Evolutionary conservation across 768 basidiomycete species (phyloP).

Genomic region (Podaxis sp.): DNA sequence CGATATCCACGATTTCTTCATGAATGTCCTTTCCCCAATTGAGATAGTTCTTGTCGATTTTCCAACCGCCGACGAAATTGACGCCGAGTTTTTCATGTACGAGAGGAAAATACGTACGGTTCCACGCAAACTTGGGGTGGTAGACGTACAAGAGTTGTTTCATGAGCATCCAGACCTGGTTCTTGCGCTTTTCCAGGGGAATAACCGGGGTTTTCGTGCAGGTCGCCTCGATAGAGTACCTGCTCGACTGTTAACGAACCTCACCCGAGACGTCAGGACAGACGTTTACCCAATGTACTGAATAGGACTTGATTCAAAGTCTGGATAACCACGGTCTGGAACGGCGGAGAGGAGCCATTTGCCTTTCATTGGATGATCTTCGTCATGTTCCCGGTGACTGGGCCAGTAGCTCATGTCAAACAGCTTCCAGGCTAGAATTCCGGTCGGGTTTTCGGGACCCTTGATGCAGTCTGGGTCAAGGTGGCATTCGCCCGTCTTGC

Average conservation of each 20-base stretch:
- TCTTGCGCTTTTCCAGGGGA: slow-evolving; percentile 25
- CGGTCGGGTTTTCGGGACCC: slow-evolving; percentile 26
- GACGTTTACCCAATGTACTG: slow-evolving; percentile 25
- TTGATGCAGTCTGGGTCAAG: slow-evolving; percentile 28
- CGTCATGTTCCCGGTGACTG: not conserved
- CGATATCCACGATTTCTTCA: slow-evolving; percentile 24
- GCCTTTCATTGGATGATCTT: slow-evolving; percentile 21
- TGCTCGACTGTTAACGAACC: slow-evolving; percentile 11
- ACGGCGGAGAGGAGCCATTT: slow-evolving; percentile 34
- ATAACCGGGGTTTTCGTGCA: slow-evolving; percentile 24
- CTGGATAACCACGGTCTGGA: slow-evolving; percentile 22
- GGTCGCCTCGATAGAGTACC: slow-evolving; percentile 33
- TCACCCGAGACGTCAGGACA: slow-evolving; percentile 7
- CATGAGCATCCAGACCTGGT: slow-evolving; percentile 30
- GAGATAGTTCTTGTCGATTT: slow-evolving; percentile 22
- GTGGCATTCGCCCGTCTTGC: slow-evolving; percentile 27
- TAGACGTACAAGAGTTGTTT: slow-evolving; percentile 30
- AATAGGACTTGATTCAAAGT: slow-evolving; percentile 20
- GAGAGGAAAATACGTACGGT: slow-evolving; percentile 23
- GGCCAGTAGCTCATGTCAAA: slow-evolving; percentile 32
- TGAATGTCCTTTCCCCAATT: slow-evolving; percentile 23
- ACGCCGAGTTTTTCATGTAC: slow-evolving; percentile 21
- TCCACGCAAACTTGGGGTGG: slow-evolving; percentile 27
- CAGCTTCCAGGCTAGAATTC: slow-evolving; percentile 38
- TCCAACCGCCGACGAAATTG: slow-evolving; percentile 25